phyloP scores from a whole-genome alignment of 2,329 filamentous ascomycete species.

The Nothophaeocryptopus gaeumannii region DNA sequence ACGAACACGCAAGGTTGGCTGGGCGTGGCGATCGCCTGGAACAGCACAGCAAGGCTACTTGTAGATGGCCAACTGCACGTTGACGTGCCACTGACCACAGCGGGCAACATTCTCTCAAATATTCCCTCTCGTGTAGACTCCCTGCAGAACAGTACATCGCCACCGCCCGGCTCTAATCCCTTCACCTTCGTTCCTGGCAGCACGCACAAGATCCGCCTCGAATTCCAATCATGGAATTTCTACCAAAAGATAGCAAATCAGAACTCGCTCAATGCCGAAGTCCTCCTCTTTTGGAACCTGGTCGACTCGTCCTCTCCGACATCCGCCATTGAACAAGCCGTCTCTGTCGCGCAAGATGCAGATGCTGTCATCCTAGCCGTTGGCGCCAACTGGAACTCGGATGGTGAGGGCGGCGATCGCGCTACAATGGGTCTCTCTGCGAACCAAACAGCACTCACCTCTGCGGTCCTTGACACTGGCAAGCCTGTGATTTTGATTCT shows the following conservation, averaged over 20 bases:
- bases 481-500: conserved; percentile 15
- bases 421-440: conserved; percentile 12
- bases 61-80: conserved; percentile 14
- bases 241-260: conserved; percentile 19
- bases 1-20: conserved; percentile 16
- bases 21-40: conserved; percentile 16
- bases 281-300: conserved; percentile 21
- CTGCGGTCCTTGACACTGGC: conserved; percentile 7
- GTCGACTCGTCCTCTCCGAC: conserved; percentile 7
- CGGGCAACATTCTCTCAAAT: conserved; percentile 20
- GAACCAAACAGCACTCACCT: conserved; percentile 16
- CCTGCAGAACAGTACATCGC: conserved; percentile 13
- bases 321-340: conserved; percentile 12
- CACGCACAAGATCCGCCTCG: conserved; percentile 15
- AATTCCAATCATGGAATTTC: conserved; percentile 19
- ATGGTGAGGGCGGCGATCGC: conserved; percentile 20
- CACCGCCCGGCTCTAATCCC: conserved; percentile 15
- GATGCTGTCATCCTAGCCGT: conserved; percentile 13
- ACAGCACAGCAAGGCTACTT: conserved; percentile 19
- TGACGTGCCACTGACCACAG: conserved; percentile 15
- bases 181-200: conserved; percentile 17
- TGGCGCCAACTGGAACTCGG: conserved; percentile 15
- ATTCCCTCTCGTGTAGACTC: conserved; percentile 11
- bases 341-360: conserved; percentile 5
- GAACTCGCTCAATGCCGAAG: conserved; percentile 18